Evolutionary conservation across 2,329 filamentous ascomycete species (phyloP).

Genomic region (Aspergillus eucalypticola): DNA sequence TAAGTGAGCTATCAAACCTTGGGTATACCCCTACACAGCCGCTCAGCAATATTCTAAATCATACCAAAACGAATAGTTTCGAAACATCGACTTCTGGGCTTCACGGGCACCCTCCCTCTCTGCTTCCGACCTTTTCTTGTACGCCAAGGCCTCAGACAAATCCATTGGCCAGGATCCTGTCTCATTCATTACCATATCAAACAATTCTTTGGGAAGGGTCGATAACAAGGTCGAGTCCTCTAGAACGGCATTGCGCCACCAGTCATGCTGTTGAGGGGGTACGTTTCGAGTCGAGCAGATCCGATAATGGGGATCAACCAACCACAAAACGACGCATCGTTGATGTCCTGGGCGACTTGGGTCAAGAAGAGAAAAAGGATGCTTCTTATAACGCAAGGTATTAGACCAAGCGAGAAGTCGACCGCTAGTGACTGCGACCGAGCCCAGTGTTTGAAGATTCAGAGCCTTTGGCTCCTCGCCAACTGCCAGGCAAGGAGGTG

Average conservation of each 20-base stretch:
- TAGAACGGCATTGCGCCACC: conserved; percentile 2
- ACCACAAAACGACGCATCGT: conserved; percentile 14
- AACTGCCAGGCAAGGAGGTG: neutral
- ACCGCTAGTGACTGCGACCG: conserved; percentile 11
- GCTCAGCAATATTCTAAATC: neutral
- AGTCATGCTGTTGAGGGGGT: conserved; percentile 15
- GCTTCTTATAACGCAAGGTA: conserved; percentile 11
- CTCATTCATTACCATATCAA: neutral
- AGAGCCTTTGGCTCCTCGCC: neutral
- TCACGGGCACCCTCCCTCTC: neutral
- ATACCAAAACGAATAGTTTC: neutral
- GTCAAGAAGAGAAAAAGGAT: conserved; percentile 13
- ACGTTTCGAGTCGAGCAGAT: conserved; percentile 18
- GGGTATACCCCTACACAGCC: neutral
- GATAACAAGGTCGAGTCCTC: neutral
- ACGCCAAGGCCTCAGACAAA: neutral
- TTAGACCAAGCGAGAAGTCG: conserved; percentile 16
- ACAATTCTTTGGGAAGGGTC: neutral
- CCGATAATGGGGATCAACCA: conserved; percentile 18
- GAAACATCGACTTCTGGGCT: neutral
- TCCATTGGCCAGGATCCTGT: neutral
- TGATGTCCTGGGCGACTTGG: conserved; percentile 11
- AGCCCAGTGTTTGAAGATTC: conserved; percentile 13
- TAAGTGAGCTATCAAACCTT: too few relatives aligned
- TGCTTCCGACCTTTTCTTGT: neutral